phyloP scores from a whole-genome alignment of 192 early-diverging fungal genomes.

The Backusella tarrabulga region DNA sequence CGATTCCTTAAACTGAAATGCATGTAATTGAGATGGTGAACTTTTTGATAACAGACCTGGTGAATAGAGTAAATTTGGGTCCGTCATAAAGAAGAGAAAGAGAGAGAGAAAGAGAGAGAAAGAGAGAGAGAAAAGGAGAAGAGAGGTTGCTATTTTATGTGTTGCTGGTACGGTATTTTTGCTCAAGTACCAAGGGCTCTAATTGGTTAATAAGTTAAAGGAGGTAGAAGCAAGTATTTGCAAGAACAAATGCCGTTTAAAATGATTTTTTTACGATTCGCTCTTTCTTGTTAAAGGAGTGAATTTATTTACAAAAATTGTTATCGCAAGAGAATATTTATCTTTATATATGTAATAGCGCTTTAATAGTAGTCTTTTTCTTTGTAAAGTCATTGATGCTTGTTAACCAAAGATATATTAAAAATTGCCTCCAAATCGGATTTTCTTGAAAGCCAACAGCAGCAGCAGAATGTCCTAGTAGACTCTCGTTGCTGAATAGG shows the following conservation, averaged over 20 bases:
- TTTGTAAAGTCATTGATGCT: too few relatives aligned
- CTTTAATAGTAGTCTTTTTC: not conserved
- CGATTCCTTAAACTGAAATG: constrained; percentile 12
- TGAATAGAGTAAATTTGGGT: not conserved
- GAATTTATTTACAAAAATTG: too few relatives aligned
- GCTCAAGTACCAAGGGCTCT: not conserved
- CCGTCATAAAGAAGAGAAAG: not conserved
- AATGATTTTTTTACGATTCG: not conserved
- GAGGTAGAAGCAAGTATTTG: not conserved
- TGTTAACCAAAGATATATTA: not conserved
- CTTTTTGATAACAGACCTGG: constrained; percentile 9
- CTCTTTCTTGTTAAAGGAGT: not conserved
- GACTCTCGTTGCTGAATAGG: too few relatives aligned
- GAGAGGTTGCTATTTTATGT: not conserved
- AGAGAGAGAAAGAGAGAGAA: not conserved
- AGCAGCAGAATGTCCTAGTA: too few relatives aligned
- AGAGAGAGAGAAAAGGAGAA: not conserved
- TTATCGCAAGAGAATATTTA: not conserved
- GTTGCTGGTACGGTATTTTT: not conserved
- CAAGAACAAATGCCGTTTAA: too few relatives aligned
- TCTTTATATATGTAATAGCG: too few relatives aligned
- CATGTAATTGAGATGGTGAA: constrained; percentile 16
- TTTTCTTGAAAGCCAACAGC: not conserved
- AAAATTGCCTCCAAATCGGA: not conserved
- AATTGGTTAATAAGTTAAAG: not conserved